Conservation (phyloP, 2,329 filamentous ascomycete species). For the Diplodia sapinea region DNA sequence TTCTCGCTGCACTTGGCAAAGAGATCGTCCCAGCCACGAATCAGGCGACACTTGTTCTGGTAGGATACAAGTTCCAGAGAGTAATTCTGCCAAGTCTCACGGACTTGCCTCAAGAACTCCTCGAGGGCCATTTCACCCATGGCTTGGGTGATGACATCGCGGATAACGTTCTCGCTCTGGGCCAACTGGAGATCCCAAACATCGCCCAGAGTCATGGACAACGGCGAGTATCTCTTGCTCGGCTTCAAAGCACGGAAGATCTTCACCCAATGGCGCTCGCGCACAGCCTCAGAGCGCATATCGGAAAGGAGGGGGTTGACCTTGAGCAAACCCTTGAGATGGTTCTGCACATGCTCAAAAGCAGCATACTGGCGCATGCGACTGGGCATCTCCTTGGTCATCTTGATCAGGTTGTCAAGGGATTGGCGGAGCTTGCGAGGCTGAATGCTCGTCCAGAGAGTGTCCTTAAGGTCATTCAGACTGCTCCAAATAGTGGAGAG, state of each 20-base stretch:
- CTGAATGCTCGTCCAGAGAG: slow-evolving; percentile 92
- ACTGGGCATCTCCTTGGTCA: slow-evolving; percentile 99
- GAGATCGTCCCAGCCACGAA: slow-evolving; percentile 96
- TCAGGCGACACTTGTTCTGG: slow-evolving; percentile 96
- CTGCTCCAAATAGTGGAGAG: slow-evolving; percentile 96
- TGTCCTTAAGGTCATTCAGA: slow-evolving; percentile 89
- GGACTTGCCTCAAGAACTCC: slow-evolving; percentile 94
- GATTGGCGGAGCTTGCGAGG: slow-evolving; percentile 89
- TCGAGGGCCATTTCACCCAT: slow-evolving; percentile 98
- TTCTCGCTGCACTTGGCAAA: slow-evolving; percentile 99
- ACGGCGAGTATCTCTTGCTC: slow-evolving; percentile 88
- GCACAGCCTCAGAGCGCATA: slow-evolving; percentile 93
- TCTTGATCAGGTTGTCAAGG: slow-evolving; percentile 91
- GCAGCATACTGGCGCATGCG: slow-evolving; percentile 99
- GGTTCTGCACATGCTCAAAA: slow-evolving; percentile 97
- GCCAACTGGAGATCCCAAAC: slow-evolving; percentile 97
- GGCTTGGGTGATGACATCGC: slow-evolving; percentile 91
- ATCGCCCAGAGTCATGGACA: slow-evolving; percentile 95
- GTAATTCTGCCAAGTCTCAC: slow-evolving; percentile 96
- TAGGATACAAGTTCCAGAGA: slow-evolving; percentile 93
- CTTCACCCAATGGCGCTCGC: slow-evolving; percentile 95
- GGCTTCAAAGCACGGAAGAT: slow-evolving; percentile 97
- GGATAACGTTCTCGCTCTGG: slow-evolving; percentile 84
- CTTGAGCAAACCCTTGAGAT: slow-evolving; percentile 85
- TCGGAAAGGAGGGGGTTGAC: slow-evolving; percentile 88